Conservation (phyloP, 495 filamentous ascomycete genomes). For the Haplographium delicatum region DNA sequence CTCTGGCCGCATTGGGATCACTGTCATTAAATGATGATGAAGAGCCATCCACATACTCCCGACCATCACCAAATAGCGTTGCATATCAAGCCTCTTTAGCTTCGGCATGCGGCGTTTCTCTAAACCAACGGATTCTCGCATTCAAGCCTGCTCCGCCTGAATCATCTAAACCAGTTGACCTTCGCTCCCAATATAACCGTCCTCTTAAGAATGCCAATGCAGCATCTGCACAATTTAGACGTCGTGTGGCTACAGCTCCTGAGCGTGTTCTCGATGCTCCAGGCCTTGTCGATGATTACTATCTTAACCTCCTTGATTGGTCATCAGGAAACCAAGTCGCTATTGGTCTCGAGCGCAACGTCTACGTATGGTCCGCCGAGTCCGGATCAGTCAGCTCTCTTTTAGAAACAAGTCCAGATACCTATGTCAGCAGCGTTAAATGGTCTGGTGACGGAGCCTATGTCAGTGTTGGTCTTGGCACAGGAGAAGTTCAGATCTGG, state of each 20-base stretch:
- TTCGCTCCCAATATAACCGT: constrained; percentile 96
- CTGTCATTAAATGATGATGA: constrained; percentile 58
- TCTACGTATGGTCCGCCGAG: constrained; percentile 99
- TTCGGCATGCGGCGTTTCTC: constrained; percentile 82
- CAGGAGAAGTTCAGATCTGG: constrained; percentile 98
- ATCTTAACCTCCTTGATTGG: constrained; percentile 98
- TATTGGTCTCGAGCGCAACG: constrained; percentile 91
- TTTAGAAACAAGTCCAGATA: constrained; percentile 79
- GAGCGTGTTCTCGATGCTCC: constrained; percentile 98
- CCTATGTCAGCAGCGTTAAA: constrained; percentile 96
- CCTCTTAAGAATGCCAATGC: constrained; percentile 75
- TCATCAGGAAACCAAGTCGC: constrained; percentile 96
- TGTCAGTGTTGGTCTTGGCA: constrained; percentile 89
- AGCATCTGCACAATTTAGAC: constrained; percentile 74
- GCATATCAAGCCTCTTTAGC: constrained; percentile 93
- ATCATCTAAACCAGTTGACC: constrained; percentile 94
- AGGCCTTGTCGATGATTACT: constrained; percentile 95
- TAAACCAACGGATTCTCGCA: constrained; percentile 93
- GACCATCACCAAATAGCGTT: constrained; percentile 76
- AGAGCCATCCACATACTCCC: constrained; percentile 53
- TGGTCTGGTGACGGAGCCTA: constrained; percentile 98
- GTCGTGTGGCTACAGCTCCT: constrained; percentile 87
- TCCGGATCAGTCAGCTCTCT: constrained; percentile 81
- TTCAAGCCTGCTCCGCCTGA: constrained; percentile 97
- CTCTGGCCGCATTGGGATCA: constrained; percentile 70